Percentiles rank a stretch among this genome's conserved stretches.
phyloP scores from a whole-genome alignment of 441 rosid species.

The Populus hybrid region DNA sequence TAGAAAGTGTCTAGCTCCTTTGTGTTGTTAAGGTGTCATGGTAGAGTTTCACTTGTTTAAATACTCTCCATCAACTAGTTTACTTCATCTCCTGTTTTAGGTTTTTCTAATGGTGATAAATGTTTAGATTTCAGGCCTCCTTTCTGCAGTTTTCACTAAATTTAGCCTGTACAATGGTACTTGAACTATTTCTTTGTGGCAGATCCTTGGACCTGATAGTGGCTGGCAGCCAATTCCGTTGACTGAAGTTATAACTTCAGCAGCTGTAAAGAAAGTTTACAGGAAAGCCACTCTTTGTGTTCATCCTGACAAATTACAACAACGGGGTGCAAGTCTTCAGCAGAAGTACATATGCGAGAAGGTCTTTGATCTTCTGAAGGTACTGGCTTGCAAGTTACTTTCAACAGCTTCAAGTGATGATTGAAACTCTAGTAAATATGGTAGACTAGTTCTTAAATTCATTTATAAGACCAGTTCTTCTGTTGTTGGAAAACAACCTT shows the following conservation, averaged over 20 bases:
- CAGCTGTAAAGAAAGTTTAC: slow-evolving; percentile 91
- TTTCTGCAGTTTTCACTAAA: neutral
- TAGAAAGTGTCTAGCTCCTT: neutral
- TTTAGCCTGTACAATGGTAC: neutral
- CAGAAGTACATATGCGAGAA: slow-evolving; percentile 90
- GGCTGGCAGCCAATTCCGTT: slow-evolving; percentile 95
- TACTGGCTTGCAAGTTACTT: slow-evolving; percentile 12
- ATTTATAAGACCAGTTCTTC: neutral
- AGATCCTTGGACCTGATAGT: slow-evolving; percentile 83
- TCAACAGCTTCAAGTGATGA: neutral
- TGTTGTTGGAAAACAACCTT: neutral
- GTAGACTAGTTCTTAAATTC: neutral
- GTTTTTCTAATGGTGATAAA: neutral
- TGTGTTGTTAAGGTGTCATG: neutral
- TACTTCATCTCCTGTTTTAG: neutral
- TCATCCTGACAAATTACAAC: slow-evolving; percentile 95
- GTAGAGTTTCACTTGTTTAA: neutral
- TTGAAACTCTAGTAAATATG: neutral
- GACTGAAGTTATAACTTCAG: slow-evolving; percentile 90
- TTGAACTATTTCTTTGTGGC: slow-evolving; percentile 21
- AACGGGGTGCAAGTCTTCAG: slow-evolving; percentile 83
- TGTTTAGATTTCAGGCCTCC: neutral
- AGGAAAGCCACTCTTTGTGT: slow-evolving; percentile 96
- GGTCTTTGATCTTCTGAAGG: slow-evolving; percentile 96
- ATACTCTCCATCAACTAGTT: neutral